phyloP scores from a whole-genome alignment of 805 yeast species.

The Yarrowia hollandica region DNA sequence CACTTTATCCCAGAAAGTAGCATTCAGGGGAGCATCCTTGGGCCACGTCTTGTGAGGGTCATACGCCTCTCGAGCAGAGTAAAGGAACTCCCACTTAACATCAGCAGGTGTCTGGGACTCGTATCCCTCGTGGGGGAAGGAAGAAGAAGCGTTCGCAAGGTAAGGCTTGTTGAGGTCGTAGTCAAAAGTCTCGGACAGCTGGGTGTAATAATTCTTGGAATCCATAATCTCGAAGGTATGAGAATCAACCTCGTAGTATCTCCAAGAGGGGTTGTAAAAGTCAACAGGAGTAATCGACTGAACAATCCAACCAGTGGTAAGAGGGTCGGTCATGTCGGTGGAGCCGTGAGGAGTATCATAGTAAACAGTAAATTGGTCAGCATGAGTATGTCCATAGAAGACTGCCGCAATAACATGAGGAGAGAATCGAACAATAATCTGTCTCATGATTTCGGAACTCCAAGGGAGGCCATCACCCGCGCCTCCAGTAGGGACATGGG shows the following conservation, averaged over 20 bases:
- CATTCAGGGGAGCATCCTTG: constrained; percentile 56
- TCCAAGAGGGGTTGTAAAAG: constrained; percentile 68
- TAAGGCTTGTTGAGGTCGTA: constrained; percentile 26
- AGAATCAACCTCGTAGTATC: constrained; percentile 67
- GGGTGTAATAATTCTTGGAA: constrained; percentile 57
- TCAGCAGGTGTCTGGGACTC: constrained; percentile 35
- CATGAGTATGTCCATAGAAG: constrained; percentile 72
- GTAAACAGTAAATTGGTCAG: constrained; percentile 63
- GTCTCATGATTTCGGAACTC: constrained; percentile 55
- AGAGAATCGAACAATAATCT: constrained; percentile 64
- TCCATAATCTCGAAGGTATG: constrained; percentile 62
- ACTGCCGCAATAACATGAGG: constrained; percentile 67
- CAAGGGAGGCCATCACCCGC: constrained; percentile 59
- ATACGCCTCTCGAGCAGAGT: constrained; percentile 42
- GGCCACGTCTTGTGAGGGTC: constrained; percentile 67
- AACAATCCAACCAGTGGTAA: constrained; percentile 62
- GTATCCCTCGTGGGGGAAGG: constrained; percentile 30
- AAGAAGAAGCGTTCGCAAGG: constrained; percentile 10
- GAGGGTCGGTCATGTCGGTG: constrained; percentile 42
- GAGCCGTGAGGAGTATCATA: constrained; percentile 51
- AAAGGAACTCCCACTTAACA: constrained; percentile 62
- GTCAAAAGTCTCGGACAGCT: constrained; percentile 53
- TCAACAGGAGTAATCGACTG: constrained; percentile 66
- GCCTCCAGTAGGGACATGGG: constrained; percentile 62
- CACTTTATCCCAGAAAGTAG: constrained; percentile 59